These are phyloP conservation scores for Aspergillus intermedius DNA, from an alignment of 2,329 filamentous ascomycete species.

Conservation along the genomic window DNA sequence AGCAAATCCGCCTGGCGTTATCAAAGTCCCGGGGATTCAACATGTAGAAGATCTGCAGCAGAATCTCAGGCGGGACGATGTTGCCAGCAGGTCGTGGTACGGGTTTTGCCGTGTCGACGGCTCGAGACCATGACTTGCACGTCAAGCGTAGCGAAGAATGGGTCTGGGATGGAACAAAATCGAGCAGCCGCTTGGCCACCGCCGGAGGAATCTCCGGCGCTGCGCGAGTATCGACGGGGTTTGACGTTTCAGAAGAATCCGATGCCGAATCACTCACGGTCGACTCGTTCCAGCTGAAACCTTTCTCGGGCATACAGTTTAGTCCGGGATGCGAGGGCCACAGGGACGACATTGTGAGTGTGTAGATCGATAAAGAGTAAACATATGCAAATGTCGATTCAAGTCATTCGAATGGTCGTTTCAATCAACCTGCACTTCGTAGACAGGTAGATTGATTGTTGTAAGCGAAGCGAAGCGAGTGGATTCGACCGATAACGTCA, in stretches of 20 bases:
- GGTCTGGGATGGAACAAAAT: slow-evolving; percentile 5
- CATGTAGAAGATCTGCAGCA: slow-evolving; percentile 43
- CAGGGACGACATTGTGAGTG: background rate
- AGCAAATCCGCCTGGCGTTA: slow-evolving; percentile 54
- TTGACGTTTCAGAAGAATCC: background rate
- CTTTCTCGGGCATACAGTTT: background rate
- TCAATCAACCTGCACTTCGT: no score
- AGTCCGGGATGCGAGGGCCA: background rate
- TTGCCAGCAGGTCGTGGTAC: slow-evolving; percentile 25
- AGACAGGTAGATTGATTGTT: background rate
- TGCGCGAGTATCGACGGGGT: background rate
- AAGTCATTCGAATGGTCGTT: no score
- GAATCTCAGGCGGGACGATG: slow-evolving; percentile 42
- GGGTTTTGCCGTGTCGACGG: slow-evolving; percentile 17
- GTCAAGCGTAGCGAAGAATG: slow-evolving; percentile 23
- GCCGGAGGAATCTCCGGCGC: background rate
- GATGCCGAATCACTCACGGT: background rate
- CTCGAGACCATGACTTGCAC: slow-evolving; percentile 28
- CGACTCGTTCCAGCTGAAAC: background rate
- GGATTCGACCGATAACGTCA: background rate
- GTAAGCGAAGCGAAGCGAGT: background rate
- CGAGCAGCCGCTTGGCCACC: slow-evolving; percentile 6
- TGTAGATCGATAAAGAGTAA: background rate
- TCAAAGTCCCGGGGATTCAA: slow-evolving; percentile 51
- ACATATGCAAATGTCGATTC: background rate